Percentiles rank a stretch among this genome's conserved stretches.
Conservation (phyloP, 345 rosid genomes). For the Eucalyptus sideroxylon region DNA sequence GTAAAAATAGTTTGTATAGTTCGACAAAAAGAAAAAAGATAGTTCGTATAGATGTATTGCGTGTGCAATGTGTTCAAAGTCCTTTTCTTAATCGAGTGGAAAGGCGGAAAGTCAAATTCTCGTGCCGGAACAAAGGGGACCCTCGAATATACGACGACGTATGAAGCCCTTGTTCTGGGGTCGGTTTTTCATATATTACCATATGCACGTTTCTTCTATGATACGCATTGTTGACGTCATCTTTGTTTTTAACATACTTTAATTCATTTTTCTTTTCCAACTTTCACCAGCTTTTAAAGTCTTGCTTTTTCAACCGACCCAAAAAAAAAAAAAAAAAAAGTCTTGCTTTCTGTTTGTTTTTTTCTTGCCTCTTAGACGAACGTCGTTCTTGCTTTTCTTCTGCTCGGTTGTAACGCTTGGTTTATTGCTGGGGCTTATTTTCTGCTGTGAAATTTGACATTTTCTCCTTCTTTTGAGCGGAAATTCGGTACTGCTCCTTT, state of each 20-base stretch:
- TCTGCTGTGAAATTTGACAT: background rate
- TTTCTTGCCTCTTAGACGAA: background rate
- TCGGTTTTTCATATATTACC: background rate
- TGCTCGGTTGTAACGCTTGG: background rate
- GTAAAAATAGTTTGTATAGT: background rate
- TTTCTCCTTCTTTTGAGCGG: background rate
- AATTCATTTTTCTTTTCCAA: background rate
- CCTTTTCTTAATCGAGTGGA: background rate
- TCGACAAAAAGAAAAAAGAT: background rate
- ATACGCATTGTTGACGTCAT: background rate
- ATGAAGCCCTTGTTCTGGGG: background rate
- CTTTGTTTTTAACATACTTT: background rate
- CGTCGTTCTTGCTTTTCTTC: background rate
- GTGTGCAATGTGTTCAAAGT: background rate
- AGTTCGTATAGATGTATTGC: background rate
- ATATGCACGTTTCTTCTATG: background rate
- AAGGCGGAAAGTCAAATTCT: background rate
- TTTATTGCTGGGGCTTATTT: background rate
- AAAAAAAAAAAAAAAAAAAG: background rate
- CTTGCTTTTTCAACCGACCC: background rate
- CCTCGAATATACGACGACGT: background rate
- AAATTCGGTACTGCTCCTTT: background rate
- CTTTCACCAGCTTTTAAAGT: background rate
- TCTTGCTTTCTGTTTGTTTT: background rate
- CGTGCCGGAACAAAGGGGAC: background rate